Evolutionary conservation across 805 yeast species (phyloP), one percentile per base, ranked within the genome.

Genomic region (Kodamaea jinghongensis): DNA sequence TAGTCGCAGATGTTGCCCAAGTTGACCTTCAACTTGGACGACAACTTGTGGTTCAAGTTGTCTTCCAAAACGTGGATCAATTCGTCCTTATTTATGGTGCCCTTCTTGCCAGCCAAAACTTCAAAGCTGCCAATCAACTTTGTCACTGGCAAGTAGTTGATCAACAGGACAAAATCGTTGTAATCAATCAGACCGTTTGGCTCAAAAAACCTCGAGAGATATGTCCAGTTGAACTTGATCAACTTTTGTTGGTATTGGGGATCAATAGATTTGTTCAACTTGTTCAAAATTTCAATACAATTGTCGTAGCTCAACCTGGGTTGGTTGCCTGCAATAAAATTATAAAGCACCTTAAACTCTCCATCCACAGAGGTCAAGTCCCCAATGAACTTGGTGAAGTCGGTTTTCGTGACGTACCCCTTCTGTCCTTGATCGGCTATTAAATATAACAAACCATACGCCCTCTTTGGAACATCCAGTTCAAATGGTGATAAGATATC

Each of bases 351-450:
- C 41, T 73, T 69, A 50, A 67, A 68, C 52, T 75, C 77, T 35
- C 71, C 73, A 33, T 60, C 58, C 29, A 46, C 45, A 28, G 52
- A 43, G 13, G 58, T 50, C 75, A 76, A 61, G 25, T 71, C 71
- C 44, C 74, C 70, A 51, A 85, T 80, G 56, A 91, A 86, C 31
- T 74, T 73, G 36, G 77, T 64, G 84, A 95, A 91, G 56, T 91
- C 96, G 17, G 68, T 59, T 36, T 80, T 67, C 17, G 77, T 72
- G 36, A 87, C 70, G 43, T 72, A 80, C 6, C 96, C 97, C 48
- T 78, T 77, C 41, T 73, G 69, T 28, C 73, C 70, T 43, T 77
- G 77, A 63, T 91, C 98, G 11, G 96, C 87, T 17, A 88, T 79
- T 41, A 84, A 70, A 56, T 85, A 91, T 35, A 91, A 78, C 44